Percentiles rank a stretch among this genome's conserved stretches.
Conservation (phyloP, 768 basidiomycete genomes). For the Boletus bicolor region DNA sequence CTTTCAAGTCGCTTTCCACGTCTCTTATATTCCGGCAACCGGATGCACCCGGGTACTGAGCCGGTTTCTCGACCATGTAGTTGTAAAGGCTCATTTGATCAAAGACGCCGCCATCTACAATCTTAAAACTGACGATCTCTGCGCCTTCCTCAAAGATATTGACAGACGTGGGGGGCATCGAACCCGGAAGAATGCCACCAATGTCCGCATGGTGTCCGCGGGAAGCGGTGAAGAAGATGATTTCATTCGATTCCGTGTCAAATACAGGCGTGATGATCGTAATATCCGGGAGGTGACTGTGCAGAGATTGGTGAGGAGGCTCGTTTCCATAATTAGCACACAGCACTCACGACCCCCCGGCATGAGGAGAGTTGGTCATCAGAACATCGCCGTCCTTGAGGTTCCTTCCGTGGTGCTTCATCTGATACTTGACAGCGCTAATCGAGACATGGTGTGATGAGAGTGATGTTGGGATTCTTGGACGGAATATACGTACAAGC, state of each 20-base stretch:
- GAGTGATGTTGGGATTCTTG: not conserved
- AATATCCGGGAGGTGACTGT: slow-evolving; percentile 79
- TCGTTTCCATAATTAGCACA: slow-evolving; percentile 3
- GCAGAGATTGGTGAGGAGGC: not conserved
- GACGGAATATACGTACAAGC: slow-evolving; percentile 59
- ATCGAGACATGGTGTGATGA: not conserved
- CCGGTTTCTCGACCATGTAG: slow-evolving; percentile 80
- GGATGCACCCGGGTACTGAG: slow-evolving; percentile 78
- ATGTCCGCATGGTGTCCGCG: slow-evolving; percentile 94
- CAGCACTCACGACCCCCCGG: slow-evolving; percentile 77
- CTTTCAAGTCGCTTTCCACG: slow-evolving; percentile 90
- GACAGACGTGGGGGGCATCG: slow-evolving; percentile 92
- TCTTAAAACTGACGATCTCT: slow-evolving; percentile 86
- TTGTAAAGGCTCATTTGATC: slow-evolving; percentile 71
- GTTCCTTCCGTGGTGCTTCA: slow-evolving; percentile 65
- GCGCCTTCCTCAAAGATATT: slow-evolving; percentile 95
- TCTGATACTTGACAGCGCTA: slow-evolving; percentile 87
- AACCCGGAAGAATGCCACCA: slow-evolving; percentile 88
- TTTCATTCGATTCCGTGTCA: slow-evolving; percentile 54
- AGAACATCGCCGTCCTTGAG: slow-evolving; percentile 90
- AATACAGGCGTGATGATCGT: slow-evolving; percentile 95
- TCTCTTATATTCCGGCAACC: slow-evolving; percentile 85
- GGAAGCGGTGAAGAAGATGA: slow-evolving; percentile 92
- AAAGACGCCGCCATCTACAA: slow-evolving; percentile 80
- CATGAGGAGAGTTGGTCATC: slow-evolving; percentile 88